Evolutionary conservation across 805 yeast species (phyloP).

Genomic region (Lipomyces japonicus): DNA sequence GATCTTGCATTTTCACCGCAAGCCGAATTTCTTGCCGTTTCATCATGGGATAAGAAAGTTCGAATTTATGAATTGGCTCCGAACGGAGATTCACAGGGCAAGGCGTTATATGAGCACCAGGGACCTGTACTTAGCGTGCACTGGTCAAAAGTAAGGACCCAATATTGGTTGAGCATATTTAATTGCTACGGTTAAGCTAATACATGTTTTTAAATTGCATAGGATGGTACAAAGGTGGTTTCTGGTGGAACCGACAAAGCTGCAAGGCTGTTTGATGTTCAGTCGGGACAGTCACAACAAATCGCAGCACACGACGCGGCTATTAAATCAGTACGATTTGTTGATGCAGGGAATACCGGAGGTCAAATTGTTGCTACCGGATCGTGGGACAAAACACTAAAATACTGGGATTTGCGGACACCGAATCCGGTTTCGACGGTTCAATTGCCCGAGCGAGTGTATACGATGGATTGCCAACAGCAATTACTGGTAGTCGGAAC

Average conservation of each 20-base stretch:
- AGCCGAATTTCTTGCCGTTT: slow-evolving; percentile 73
- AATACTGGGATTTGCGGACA: slow-evolving; percentile 91
- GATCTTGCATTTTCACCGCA: slow-evolving; percentile 83
- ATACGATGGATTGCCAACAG: slow-evolving; percentile 78
- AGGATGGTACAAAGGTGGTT: slow-evolving; percentile 81
- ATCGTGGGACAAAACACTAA: slow-evolving; percentile 93
- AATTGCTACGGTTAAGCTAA: neutral
- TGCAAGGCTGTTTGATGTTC: slow-evolving; percentile 77
- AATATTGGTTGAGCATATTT: neutral
- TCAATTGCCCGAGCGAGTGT: slow-evolving; percentile 83
- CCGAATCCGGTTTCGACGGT: slow-evolving; percentile 74
- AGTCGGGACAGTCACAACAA: slow-evolving; percentile 75
- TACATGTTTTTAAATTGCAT: neutral
- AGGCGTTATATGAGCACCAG: slow-evolving; percentile 85
- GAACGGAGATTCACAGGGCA: slow-evolving; percentile 75
- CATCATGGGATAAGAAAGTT: slow-evolving; percentile 94
- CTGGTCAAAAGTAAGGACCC: slow-evolving; percentile 50
- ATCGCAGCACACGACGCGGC: slow-evolving; percentile 84
- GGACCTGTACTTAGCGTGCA: slow-evolving; percentile 80
- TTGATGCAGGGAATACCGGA: slow-evolving; percentile 79
- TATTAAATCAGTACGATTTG: slow-evolving; percentile 69
- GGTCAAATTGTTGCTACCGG: slow-evolving; percentile 80
- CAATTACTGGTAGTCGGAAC: slow-evolving; percentile 87
- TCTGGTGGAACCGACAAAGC: slow-evolving; percentile 91
- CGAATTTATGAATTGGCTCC: slow-evolving; percentile 81